Evolutionary conservation across 495 filamentous ascomycete species (phyloP).

Genomic region (Aspergillus affinis): DNA sequence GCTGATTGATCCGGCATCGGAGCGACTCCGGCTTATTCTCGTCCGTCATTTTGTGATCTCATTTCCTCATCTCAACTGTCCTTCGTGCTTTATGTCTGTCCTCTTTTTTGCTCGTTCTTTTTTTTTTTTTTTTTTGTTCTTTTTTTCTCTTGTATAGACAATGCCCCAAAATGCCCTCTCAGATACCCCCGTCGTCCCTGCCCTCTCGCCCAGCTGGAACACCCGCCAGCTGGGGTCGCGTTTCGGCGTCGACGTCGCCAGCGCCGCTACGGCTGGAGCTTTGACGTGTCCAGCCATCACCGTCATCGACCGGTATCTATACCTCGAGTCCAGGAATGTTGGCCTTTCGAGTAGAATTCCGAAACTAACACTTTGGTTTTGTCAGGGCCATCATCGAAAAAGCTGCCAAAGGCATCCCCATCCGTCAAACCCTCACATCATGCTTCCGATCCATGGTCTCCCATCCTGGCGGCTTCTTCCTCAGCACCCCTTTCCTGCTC

Average conservation of each 20-base stretch:
- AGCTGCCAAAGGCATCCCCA: constrained; percentile 76
- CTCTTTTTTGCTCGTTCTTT: no score
- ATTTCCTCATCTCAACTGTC: background rate
- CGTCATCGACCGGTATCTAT: constrained; percentile 81
- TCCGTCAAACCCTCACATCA: constrained; percentile 62
- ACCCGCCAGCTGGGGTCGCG: constrained; percentile 68
- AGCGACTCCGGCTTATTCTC: constrained; percentile 2
- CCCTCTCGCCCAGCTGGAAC: constrained; percentile 62
- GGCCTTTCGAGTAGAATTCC: background rate
- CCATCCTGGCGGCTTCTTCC: constrained; percentile 68
- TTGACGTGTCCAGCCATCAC: constrained; percentile 85
- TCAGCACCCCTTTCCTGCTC: constrained; percentile 79
- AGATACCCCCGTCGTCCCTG: background rate
- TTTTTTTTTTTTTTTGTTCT: constrained; percentile 1
- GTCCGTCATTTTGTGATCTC: background rate
- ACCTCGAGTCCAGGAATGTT: background rate
- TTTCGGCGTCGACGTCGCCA: constrained; percentile 68
- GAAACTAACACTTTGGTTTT: constrained; percentile 15
- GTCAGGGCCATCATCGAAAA: constrained; percentile 90
- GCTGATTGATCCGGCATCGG: constrained; percentile 15
- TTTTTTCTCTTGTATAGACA: constrained; percentile 13
- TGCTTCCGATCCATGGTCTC: constrained; percentile 64
- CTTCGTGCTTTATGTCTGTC: background rate
- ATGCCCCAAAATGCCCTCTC: constrained; percentile 37
- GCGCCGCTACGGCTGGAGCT: constrained; percentile 75